Evolutionary conservation across 805 yeast species (phyloP).

Genomic region (Lachancea meyersii): DNA sequence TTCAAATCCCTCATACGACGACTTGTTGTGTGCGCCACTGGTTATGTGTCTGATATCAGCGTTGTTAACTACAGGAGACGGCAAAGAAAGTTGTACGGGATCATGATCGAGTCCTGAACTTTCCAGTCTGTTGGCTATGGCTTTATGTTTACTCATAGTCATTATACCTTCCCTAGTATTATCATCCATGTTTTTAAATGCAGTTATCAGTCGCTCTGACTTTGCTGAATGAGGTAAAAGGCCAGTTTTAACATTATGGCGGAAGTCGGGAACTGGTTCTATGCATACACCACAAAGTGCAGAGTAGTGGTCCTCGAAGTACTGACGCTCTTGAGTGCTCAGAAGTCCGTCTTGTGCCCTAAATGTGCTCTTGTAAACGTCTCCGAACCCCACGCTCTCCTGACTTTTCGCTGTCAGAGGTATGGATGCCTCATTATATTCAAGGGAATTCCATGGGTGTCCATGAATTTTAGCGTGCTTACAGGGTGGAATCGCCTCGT

Average conservation of each 20-base stretch:
- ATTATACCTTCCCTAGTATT: slow-evolving; percentile 16
- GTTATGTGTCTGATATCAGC: slow-evolving; percentile 1
- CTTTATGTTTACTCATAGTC: slow-evolving; percentile 25
- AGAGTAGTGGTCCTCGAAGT: slow-evolving; percentile 20
- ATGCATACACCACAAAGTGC: slow-evolving; percentile 20
- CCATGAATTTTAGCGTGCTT: not conserved
- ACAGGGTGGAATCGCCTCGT: slow-evolving; percentile 1
- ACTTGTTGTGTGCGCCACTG: too few species aligned
- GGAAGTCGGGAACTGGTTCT: slow-evolving; percentile 22
- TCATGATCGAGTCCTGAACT: not conserved
- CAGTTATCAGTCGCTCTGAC: slow-evolving; percentile 10
- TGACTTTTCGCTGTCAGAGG: slow-evolving; percentile 3
- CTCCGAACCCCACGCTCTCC: not conserved
- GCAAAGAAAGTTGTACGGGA: not conserved
- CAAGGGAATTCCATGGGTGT: not conserved
- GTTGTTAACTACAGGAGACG: not conserved
- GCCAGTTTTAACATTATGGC: slow-evolving; percentile 6
- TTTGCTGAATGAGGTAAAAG: slow-evolving; percentile 19
- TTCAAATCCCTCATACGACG: too few species aligned
- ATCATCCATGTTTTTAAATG: slow-evolving; percentile 14
- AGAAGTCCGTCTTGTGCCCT: slow-evolving; percentile 13
- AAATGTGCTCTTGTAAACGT: slow-evolving; percentile 5
- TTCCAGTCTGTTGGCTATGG: slow-evolving; percentile 1
- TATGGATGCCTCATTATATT: not conserved
- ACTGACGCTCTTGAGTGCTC: slow-evolving; percentile 18